Conservation (phyloP, 1,284 basidiomycete genomes). For the Cystobasidium slooffiae region DNA sequence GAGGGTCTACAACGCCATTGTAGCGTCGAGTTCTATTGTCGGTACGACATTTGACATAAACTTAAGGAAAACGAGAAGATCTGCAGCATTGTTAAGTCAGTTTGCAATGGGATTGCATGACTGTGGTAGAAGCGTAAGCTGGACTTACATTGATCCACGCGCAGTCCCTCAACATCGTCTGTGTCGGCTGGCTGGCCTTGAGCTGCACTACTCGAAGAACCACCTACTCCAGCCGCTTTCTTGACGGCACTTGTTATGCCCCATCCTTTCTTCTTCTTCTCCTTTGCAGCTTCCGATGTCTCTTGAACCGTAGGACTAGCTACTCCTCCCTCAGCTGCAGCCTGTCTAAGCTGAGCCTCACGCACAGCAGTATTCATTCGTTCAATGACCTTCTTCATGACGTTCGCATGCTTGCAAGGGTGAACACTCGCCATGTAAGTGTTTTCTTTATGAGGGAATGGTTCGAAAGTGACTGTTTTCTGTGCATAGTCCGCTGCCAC, state of each 20-base stretch:
- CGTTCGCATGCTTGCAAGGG: conserved; percentile 97
- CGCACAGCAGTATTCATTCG: conserved; percentile 76
- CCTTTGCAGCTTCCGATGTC: conserved; percentile 57
- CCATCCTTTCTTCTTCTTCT: conserved; percentile 73
- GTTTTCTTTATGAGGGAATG: conserved; percentile 80
- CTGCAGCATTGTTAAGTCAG: not conserved
- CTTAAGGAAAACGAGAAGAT: conserved; percentile 72
- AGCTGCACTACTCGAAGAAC: conserved; percentile 48
- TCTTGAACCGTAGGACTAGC: conserved; percentile 1
- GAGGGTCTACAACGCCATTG: not conserved
- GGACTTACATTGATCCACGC: conserved; percentile 78
- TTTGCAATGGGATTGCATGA: not conserved
- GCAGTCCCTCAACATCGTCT: conserved; percentile 76
- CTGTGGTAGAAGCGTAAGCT: not conserved
- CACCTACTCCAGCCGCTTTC: conserved; percentile 66
- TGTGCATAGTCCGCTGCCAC: conserved; percentile 95
- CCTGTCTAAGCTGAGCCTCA: conserved; percentile 61
- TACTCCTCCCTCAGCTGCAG: not conserved
- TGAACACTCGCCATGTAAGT: conserved; percentile 87
- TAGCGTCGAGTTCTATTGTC: conserved; percentile 73
- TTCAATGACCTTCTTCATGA: conserved; percentile 99
- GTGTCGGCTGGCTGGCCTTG: conserved; percentile 51
- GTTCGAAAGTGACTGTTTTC: conserved; percentile 98
- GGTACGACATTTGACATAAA: conserved; percentile 91
- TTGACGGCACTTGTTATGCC: conserved; percentile 72